A percentile compares a stretch with the other conserved stretches of the same genome.
Evolutionary conservation across 2,329 filamentous ascomycete species (phyloP).

Genomic region (Colletotrichum simmondsii): DNA sequence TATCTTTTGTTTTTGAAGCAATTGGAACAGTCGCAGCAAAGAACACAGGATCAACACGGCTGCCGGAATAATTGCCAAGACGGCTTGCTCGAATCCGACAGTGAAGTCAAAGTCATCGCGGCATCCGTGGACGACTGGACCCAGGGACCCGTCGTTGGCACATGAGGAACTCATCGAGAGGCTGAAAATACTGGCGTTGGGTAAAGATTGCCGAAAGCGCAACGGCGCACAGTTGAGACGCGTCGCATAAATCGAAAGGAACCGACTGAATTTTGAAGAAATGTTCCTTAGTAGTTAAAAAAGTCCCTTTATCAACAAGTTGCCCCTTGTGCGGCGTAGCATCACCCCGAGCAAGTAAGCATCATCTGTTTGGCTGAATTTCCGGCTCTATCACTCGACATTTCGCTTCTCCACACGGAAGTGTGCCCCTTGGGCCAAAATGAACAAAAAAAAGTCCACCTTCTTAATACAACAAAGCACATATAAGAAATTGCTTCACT

Average conservation of each 20-base stretch:
- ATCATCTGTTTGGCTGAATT: background rate
- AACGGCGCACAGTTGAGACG: background rate
- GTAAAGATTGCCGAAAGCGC: background rate
- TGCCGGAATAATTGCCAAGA: constrained; percentile 56
- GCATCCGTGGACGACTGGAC: constrained; percentile 57
- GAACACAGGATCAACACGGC: constrained; percentile 50
- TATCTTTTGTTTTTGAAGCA: constrained; percentile 45
- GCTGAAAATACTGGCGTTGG: background rate
- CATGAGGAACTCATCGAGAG: background rate
- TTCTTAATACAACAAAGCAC: background rate
- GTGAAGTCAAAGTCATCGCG: constrained; percentile 63
- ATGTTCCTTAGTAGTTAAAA: background rate
- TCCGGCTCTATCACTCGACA: background rate
- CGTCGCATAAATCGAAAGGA: background rate
- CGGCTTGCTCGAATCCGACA: constrained; percentile 58
- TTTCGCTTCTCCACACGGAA: background rate
- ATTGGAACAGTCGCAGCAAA: constrained; percentile 43
- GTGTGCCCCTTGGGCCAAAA: background rate
- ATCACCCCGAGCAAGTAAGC: background rate
- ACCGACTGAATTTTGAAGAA: background rate
- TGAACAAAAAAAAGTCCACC: background rate
- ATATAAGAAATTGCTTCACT: background rate
- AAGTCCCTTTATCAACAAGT: background rate
- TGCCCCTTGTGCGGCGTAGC: background rate
- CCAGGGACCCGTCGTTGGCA: constrained; percentile 50